Evolutionary conservation across 768 basidiomycete genomes (phyloP), one percentile per base, ranked within the genome.

Genomic region (Rhizopogon sp.): DNA sequence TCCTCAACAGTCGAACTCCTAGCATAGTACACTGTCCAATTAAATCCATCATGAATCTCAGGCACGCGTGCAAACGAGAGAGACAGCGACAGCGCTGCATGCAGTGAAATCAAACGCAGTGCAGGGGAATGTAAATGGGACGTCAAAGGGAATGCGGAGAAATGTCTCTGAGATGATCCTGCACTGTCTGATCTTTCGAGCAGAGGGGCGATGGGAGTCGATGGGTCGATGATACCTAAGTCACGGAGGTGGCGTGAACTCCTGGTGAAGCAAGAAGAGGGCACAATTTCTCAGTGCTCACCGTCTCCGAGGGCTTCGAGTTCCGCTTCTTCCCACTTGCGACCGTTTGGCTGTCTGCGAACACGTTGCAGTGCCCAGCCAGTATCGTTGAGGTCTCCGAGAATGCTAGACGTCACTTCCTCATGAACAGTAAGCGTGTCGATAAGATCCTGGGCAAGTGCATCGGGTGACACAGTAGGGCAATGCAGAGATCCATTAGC

Each of bases 331-430:
- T 85, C 84, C 88, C 90, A 90, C 53, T 73, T 66, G 22, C 83
- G 74, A 47, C 88, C 88, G 45, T 68, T 70, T 20, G 70, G 74
- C 64, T 90, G 83, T 40, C 67, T 73, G 45, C 85, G 76, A 43
- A 89, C 77, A 52, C 66, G 73, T 67, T 89, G 89, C 56, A 93
- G 66, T 20, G 81, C 85, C 89, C 90, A 93, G 5, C 79, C 81
- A 52, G 66, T 69, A 31, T 83, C 78, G 42, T 79, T 70, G 14
- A 85, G 70, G 60, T 81, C 79, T 9, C 81, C 83, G 3, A 87
- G 73, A 14, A 84, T 67, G 39, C 84, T 84, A 16, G 68, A 60
- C 60, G 71, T 78, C 55, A 86, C 75, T 20, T 80, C 79, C 20
- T 80, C 77, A 25, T 72, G 61, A 11, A 65, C 62, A 39, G 78